A percentile compares a stretch with the other conserved stretches of the same genome.
phyloP scores from a whole-genome alignment of 1,139 yeast genomes.

The Pichia sp. region DNA sequence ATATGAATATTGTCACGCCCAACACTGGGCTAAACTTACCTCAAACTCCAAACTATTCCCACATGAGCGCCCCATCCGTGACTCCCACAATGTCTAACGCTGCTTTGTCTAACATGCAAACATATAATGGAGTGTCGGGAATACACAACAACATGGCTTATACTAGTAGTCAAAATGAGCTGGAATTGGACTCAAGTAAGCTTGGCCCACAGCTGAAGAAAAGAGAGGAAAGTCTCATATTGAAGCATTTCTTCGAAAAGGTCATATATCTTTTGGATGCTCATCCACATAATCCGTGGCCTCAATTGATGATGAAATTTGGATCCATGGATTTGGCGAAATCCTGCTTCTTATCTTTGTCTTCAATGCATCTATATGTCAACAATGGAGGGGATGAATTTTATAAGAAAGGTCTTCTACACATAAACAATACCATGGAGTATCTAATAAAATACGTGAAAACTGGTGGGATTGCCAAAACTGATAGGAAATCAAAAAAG shows the following conservation, averaged over 20 bases:
- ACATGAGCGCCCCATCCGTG: background rate
- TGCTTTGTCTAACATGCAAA: background rate
- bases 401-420: constrained; percentile 47
- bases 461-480: constrained; percentile 17
- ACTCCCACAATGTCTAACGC: background rate
- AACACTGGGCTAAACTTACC: background rate
- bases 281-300: constrained; percentile 58
- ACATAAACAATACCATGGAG: constrained; percentile 51
- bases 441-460: constrained; percentile 39
- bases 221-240: constrained; percentile 46
- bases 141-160: background rate
- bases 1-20: background rate
- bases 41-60: background rate
- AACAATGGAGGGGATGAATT: constrained; percentile 48
- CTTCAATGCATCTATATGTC: constrained; percentile 52
- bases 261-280: constrained; percentile 50
- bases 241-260: constrained; percentile 51
- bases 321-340: constrained; percentile 54
- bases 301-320: constrained; percentile 49
- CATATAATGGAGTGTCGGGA: background rate
- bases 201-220: constrained; percentile 17
- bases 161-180: background rate
- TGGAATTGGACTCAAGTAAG: constrained; percentile 9
- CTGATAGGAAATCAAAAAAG: background rate
- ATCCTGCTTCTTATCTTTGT: constrained; percentile 50